These are phyloP conservation scores for Boletellus emodensis DNA, from an alignment of 768 basidiomycete genomes.

Conservation along the genomic window DNA sequence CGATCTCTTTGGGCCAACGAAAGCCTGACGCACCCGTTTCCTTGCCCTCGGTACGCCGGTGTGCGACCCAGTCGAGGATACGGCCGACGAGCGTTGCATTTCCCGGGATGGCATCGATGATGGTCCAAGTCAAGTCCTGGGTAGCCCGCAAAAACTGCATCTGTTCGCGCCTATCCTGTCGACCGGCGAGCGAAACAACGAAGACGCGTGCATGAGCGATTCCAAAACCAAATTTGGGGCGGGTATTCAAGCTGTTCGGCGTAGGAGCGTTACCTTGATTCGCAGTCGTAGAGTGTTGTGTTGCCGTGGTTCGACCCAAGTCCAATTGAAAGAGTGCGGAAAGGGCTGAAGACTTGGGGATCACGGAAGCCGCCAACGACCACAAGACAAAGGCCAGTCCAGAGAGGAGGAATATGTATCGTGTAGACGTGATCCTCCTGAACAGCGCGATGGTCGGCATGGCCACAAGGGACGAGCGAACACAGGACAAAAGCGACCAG, in stretches of 20 bases:
- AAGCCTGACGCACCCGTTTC: conserved; percentile 14
- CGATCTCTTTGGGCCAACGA: conserved; percentile 39
- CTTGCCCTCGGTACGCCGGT: conserved; percentile 1
- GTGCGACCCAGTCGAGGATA: conserved; percentile 43
- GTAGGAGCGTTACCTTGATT: background rate
- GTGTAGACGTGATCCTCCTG: conserved; percentile 13
- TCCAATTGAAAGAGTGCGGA: conserved; percentile 15
- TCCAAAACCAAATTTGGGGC: conserved; percentile 26
- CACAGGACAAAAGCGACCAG: too few species aligned
- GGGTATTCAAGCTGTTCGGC: background rate
- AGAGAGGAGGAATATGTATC: conserved; percentile 21
- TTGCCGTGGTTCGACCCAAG: background rate
- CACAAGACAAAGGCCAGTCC: conserved; percentile 20
- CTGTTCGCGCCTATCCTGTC: conserved; percentile 50
- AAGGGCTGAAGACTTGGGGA: conserved; percentile 11
- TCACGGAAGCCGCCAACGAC: conserved; percentile 10
- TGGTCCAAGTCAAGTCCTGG: conserved; percentile 51
- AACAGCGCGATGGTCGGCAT: conserved; percentile 9
- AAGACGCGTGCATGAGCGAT: conserved; percentile 41
- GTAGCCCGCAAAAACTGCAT: conserved; percentile 52
- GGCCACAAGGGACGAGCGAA: too few species aligned
- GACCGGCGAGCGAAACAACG: conserved; percentile 56
- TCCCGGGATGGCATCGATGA: conserved; percentile 46
- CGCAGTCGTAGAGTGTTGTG: background rate
- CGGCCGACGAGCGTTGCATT: conserved; percentile 35